Evolutionary conservation across 1,139 yeast genomes (phyloP).

Genomic region (Yamadazyma mexicana): DNA sequence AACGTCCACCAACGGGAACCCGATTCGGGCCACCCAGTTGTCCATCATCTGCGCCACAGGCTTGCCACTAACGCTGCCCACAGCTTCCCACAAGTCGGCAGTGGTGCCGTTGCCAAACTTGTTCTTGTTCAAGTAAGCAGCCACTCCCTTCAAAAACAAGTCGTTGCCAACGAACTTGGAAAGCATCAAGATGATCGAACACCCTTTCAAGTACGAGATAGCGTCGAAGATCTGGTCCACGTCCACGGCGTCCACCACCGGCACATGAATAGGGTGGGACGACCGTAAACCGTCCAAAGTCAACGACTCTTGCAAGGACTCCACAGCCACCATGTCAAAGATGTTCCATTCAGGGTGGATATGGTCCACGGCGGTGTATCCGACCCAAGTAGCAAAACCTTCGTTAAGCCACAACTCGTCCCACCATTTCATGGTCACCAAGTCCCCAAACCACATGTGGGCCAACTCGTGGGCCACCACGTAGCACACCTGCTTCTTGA

Average conservation of each 20-base stretch:
- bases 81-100: slow-evolving; percentile 76
- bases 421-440: slow-evolving; percentile 96
- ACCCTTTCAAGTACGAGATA: slow-evolving; percentile 81
- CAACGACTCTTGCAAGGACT: slow-evolving; percentile 68
- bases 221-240: slow-evolving; percentile 85
- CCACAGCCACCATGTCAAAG: slow-evolving; percentile 72
- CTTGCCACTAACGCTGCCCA: slow-evolving; percentile 70
- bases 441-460: slow-evolving; percentile 92
- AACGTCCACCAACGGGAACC: slow-evolving; percentile 79
- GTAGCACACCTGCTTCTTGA: slow-evolving; percentile 78
- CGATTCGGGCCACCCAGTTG: slow-evolving; percentile 80
- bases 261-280: slow-evolving; percentile 86
- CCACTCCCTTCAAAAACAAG: slow-evolving; percentile 68
- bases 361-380: slow-evolving; percentile 75
- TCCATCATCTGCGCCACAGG: slow-evolving; percentile 74
- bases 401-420: slow-evolving; percentile 90
- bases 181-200: slow-evolving; percentile 72
- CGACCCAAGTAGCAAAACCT: slow-evolving; percentile 89
- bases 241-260: slow-evolving; percentile 76
- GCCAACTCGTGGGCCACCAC: slow-evolving; percentile 90
- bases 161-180: slow-evolving; percentile 68
- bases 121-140: slow-evolving; percentile 66
- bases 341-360: slow-evolving; percentile 87
- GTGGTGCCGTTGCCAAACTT: slow-evolving; percentile 78
- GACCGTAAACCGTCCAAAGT: slow-evolving; percentile 69